Conservation (phyloP, 345 rosid species). For the Lenwebbia sp. region DNA sequence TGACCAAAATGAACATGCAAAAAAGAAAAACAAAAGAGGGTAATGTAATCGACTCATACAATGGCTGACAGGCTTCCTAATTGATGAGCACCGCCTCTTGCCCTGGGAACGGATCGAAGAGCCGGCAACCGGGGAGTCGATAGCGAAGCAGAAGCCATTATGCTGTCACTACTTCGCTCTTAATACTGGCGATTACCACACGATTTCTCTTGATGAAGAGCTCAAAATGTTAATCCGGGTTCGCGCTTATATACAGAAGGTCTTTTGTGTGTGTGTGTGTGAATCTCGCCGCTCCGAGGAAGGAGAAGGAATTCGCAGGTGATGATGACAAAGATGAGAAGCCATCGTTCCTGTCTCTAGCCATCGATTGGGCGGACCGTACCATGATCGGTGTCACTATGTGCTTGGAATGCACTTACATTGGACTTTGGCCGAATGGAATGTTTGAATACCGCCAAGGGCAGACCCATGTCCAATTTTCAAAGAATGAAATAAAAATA, state of each 20-base stretch:
- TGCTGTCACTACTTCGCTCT: not conserved
- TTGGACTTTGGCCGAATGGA: not conserved
- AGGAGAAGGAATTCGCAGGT: not conserved
- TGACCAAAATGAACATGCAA: too few species aligned
- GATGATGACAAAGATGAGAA: not conserved
- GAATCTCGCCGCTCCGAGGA: not conserved
- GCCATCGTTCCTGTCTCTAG: not conserved
- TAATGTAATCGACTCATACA: not conserved
- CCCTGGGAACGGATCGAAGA: not conserved
- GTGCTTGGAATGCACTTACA: not conserved
- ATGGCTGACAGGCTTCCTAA: constrained; percentile 1
- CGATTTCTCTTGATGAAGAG: not conserved
- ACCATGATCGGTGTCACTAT: not conserved
- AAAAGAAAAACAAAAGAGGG: not conserved
- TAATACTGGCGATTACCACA: not conserved
- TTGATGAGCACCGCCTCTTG: not conserved
- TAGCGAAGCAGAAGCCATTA: not conserved
- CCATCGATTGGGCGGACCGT: not conserved
- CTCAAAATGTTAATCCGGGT: not conserved
- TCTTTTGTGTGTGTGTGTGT: too few species aligned
- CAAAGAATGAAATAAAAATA: not conserved
- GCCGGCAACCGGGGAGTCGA: not conserved
- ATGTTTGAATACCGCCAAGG: not conserved
- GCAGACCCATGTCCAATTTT: not conserved
- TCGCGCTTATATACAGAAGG: not conserved